phyloP scores from a whole-genome alignment of 768 basidiomycete species.

The Boletus subparvulus region DNA sequence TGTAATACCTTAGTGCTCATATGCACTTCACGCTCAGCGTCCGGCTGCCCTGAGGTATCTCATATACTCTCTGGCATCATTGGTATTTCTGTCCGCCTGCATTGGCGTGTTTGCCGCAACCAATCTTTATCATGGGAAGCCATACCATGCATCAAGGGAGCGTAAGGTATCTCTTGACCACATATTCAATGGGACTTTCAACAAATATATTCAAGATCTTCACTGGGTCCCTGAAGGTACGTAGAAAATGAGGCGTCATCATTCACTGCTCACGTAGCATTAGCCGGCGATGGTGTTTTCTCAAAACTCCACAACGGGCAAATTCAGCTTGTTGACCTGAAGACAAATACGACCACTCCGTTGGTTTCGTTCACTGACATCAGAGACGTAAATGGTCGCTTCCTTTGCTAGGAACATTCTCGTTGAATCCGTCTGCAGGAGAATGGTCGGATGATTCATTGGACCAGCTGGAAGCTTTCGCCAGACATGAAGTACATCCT shows the following conservation, averaged over 20 bases:
- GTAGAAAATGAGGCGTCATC: slow-evolving; percentile 13
- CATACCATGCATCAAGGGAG: slow-evolving; percentile 52
- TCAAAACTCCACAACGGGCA: slow-evolving; percentile 58
- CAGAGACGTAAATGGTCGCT: slow-evolving; percentile 51
- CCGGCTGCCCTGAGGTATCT: slow-evolving; percentile 59
- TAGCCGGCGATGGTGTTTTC: slow-evolving; percentile 95
- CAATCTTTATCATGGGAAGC: slow-evolving; percentile 57
- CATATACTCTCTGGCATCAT: slow-evolving; percentile 54
- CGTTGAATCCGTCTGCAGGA: slow-evolving; percentile 41
- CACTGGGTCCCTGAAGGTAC: slow-evolving; percentile 93
- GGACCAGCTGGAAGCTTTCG: slow-evolving; percentile 76
- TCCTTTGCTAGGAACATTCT: background rate
- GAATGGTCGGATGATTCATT: slow-evolving; percentile 48
- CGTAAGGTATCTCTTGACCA: slow-evolving; percentile 83
- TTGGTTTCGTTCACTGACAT: slow-evolving; percentile 61
- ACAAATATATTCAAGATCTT: slow-evolving; percentile 43
- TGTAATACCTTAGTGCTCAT: slow-evolving; percentile 2
- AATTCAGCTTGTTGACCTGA: slow-evolving; percentile 81
- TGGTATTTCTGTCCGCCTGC: slow-evolving; percentile 60
- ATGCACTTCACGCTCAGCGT: slow-evolving; percentile 34
- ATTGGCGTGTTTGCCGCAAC: slow-evolving; percentile 80
- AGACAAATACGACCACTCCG: slow-evolving; percentile 63
- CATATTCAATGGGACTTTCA: slow-evolving; percentile 90
- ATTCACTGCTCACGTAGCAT: slow-evolving; percentile 6
- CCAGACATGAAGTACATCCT: slow-evolving; percentile 90